Conservation (phyloP, 2,329 filamentous ascomycete genomes). For the Trichoderma atrobrunneum region DNA sequence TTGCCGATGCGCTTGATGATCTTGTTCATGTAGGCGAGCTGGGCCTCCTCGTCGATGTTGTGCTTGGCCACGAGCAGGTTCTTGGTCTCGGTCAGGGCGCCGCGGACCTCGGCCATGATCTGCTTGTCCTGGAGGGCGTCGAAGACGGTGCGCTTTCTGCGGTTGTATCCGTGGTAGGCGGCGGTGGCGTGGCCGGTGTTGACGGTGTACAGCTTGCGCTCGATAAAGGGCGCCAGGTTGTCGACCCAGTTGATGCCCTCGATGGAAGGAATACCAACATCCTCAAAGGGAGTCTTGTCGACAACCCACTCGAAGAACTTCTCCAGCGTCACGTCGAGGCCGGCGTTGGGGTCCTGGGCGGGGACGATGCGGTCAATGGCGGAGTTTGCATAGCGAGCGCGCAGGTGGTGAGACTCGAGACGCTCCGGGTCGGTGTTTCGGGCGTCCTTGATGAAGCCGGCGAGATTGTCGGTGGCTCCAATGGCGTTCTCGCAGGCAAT, state of each 20-base stretch:
- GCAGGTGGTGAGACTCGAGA: conserved; percentile 64
- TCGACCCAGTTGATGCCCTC: conserved; percentile 91
- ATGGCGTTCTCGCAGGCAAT: conserved; percentile 99
- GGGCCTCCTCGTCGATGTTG: conserved; percentile 69
- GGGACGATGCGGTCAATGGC: conserved; percentile 98
- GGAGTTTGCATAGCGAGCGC: conserved; percentile 92
- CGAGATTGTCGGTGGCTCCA: conserved; percentile 85
- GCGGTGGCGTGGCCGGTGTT: conserved; percentile 97
- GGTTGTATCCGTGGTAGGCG: conserved; percentile 90
- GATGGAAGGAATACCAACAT: conserved; percentile 64
- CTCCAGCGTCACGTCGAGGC: conserved; percentile 91
- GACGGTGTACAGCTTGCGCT: conserved; percentile 99
- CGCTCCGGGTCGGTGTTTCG: conserved; percentile 68
- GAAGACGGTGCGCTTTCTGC: conserved; percentile 82
- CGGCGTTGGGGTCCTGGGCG: conserved; percentile 74
- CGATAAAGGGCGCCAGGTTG: conserved; percentile 89
- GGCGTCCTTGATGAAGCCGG: conserved; percentile 72
- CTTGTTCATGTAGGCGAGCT: conserved; percentile 83
- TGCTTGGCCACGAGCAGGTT: conserved; percentile 85
- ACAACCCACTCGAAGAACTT: conserved; percentile 99
- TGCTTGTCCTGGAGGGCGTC: conserved; percentile 79
- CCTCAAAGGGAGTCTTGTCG: conserved; percentile 78
- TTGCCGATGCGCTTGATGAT: conserved; percentile 94
- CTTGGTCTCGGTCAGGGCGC: conserved; percentile 81
- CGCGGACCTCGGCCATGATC: conserved; percentile 76